A percentile compares a stretch with the other conserved stretches of the same genome.
phyloP scores from a whole-genome alignment of 192 early-diverging fungal genomes.

The Coemansia sp. region DNA sequence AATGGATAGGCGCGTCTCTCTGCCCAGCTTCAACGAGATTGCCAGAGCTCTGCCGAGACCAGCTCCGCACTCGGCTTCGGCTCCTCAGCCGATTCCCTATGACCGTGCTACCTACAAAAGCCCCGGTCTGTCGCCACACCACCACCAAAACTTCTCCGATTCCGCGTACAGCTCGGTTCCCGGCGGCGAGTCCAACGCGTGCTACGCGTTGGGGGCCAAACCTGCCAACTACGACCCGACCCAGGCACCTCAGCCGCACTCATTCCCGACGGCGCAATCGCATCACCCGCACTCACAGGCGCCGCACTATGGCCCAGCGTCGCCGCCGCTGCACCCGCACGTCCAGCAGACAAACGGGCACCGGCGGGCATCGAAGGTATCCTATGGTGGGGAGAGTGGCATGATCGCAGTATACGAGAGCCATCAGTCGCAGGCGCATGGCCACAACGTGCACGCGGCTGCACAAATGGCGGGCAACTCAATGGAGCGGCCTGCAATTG shows the following conservation, averaged over 20 bases:
- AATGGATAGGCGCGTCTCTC: conserved; percentile 41
- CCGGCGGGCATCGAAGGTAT: background rate
- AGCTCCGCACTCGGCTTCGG: background rate
- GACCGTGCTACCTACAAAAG: background rate
- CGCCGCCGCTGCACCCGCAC: background rate
- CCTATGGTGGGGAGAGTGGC: conserved; percentile 7
- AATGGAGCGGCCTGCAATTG: conserved; percentile 7
- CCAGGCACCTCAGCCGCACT: conserved; percentile 15
- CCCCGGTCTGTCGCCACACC: background rate
- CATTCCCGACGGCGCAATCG: conserved; percentile 9
- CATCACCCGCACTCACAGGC: conserved; percentile 5
- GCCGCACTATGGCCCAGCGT: background rate
- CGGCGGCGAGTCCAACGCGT: background rate
- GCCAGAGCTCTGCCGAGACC: conserved; percentile 32
- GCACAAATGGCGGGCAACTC: conserved; percentile 27
- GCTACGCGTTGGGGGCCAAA: conserved; percentile 12
- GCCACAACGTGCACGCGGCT: conserved; percentile 34
- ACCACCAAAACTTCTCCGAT: background rate
- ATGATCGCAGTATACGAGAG: conserved; percentile 10
- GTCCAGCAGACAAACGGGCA: conserved; percentile 1
- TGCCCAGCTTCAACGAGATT: conserved; percentile 45
- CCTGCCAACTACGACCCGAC: conserved; percentile 8
- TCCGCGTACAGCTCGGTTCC: background rate
- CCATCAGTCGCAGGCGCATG: conserved; percentile 12
- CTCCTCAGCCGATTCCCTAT: conserved; percentile 34